Evolutionary conservation across 2,329 filamentous ascomycete species (phyloP).

Genomic region (Scopulariopsis brevicaulis): DNA sequence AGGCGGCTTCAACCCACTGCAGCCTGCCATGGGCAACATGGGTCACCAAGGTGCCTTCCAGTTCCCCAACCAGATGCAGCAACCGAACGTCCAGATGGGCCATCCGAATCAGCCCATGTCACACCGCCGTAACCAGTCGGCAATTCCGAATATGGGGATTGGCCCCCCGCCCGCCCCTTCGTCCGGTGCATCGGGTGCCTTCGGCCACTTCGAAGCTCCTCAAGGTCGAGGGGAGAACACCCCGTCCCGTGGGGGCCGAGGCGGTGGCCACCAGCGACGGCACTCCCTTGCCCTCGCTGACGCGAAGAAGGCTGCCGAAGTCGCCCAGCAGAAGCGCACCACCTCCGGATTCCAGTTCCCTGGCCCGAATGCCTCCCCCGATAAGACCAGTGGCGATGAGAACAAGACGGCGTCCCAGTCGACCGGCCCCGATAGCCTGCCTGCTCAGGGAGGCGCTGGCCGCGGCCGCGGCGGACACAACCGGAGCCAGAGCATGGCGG

Average conservation of each 20-base stretch:
- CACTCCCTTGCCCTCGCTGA: slow-evolving; percentile 92
- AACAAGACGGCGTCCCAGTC: slow-evolving; percentile 20
- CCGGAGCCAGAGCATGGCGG: slow-evolving; percentile 86
- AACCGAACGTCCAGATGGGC: slow-evolving; percentile 64
- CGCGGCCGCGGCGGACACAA: slow-evolving; percentile 49
- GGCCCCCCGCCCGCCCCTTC: slow-evolving; percentile 84
- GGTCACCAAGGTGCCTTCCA: slow-evolving; percentile 77
- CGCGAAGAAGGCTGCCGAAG: slow-evolving; percentile 92
- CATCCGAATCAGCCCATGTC: slow-evolving; percentile 67
- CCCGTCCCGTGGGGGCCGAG: slow-evolving; percentile 57
- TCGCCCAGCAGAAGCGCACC: slow-evolving; percentile 93
- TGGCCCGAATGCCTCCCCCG: slow-evolving; percentile 55
- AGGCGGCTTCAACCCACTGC: slow-evolving; percentile 64
- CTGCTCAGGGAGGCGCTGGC: slow-evolving; percentile 26
- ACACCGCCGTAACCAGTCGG: slow-evolving; percentile 97
- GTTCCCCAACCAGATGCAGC: slow-evolving; percentile 68
- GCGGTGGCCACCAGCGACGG: slow-evolving; percentile 78
- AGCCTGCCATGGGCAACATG: slow-evolving; percentile 68
- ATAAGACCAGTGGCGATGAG: slow-evolving; percentile 45
- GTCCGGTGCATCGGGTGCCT: slow-evolving; percentile 72
- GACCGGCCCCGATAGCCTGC: slow-evolving; percentile 17
- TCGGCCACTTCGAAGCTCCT: slow-evolving; percentile 67
- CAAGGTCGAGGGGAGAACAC: slow-evolving; percentile 54
- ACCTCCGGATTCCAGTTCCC: slow-evolving; percentile 94
- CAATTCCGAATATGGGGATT: slow-evolving; percentile 84